Evolutionary conservation across 345 rosid species (phyloP).

Genomic region (Mallotus nudiflorus): DNA sequence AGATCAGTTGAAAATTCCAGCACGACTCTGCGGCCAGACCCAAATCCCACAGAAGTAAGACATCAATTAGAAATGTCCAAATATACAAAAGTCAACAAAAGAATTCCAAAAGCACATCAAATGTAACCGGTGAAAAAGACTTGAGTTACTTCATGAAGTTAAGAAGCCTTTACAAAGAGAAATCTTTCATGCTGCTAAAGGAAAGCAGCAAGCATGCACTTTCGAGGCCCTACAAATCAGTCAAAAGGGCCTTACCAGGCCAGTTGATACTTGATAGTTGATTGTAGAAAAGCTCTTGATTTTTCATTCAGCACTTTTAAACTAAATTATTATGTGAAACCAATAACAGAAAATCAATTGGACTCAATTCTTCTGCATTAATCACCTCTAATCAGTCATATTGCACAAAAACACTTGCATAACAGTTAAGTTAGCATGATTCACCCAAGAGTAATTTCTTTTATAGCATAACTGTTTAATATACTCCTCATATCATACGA

Average conservation of each 20-base stretch:
- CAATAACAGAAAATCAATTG: background rate
- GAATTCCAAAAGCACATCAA: too few species aligned
- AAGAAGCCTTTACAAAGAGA: too few species aligned
- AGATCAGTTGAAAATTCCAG: background rate
- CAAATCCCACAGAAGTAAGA: background rate
- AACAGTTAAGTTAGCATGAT: slow-evolving; percentile 8
- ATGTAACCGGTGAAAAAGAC: too few species aligned
- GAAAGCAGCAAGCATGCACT: too few species aligned
- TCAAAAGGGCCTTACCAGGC: too few species aligned
- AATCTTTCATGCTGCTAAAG: too few species aligned
- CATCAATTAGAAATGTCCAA: background rate
- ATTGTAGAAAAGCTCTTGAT: too few species aligned
- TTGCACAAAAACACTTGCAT: background rate
- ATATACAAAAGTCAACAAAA: background rate
- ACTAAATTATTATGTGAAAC: background rate
- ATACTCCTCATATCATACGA: background rate
- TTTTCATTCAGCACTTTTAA: too few species aligned
- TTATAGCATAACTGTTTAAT: background rate
- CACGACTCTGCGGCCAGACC: background rate
- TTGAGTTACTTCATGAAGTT: too few species aligned
- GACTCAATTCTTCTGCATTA: background rate
- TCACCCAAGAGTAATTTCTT: background rate
- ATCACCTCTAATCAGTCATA: background rate
- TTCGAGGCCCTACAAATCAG: too few species aligned
- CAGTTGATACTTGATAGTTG: too few species aligned